Evolutionary conservation across 495 filamentous ascomycete genomes (phyloP).

Genomic region (Choiromyces venosus): DNA sequence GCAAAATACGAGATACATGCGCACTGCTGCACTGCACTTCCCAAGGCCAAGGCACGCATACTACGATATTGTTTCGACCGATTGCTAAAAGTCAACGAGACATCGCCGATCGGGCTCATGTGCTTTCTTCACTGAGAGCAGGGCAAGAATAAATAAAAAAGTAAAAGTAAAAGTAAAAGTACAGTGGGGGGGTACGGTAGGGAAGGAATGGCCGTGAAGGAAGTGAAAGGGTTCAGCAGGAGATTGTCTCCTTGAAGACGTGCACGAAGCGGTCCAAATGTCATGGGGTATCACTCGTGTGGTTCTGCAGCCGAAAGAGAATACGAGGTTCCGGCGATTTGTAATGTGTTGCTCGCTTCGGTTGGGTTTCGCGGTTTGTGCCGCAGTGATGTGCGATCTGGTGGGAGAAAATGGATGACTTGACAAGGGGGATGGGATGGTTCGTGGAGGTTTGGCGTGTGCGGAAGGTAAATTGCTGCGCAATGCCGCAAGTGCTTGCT

Average conservation of each 20-base stretch:
- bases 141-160: neutral
- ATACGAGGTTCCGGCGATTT: neutral
- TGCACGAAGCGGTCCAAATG: neutral
- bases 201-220: neutral
- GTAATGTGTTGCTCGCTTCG: neutral
- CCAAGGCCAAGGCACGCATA: neutral
- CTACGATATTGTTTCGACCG: neutral
- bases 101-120: neutral
- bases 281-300: constrained; percentile 1
- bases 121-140: neutral
- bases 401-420: neutral
- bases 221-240: neutral
- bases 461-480: neutral
- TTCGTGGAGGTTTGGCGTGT: neutral
- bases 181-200: neutral
- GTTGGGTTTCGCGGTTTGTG: neutral
- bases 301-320: neutral
- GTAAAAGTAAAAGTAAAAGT: neutral
- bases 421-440: neutral
- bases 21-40: neutral
- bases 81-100: neutral
- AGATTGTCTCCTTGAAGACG: neutral
- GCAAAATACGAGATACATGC: neutral
- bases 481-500: neutral
- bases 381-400: neutral